Base-by-base conservation (phyloP, 176 grass and related monocot species). In the Tillandsia leiboldiana region DNA sequence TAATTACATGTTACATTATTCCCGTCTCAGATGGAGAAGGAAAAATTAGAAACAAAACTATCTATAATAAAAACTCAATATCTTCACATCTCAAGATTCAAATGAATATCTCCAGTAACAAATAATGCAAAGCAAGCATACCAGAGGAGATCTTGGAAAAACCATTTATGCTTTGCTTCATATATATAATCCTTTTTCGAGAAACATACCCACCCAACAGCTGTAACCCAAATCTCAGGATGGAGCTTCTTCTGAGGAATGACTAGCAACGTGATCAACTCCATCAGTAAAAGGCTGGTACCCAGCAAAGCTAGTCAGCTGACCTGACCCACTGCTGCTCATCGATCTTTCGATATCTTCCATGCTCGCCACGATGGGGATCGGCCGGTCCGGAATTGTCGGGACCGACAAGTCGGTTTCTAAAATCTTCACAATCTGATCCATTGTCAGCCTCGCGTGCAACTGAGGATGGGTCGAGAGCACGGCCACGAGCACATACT, bases 391-490 rank as follows among this genome's bases (percentile, higher is more conserved):
- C 1, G 89, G 92, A 70, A 89, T 81, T 9, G 87, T 65, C 24
- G 50, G 81, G 49, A 80, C 75, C 14, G 65, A 71, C 49, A 77
- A 74, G 81, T 97, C 86, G 0, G 86, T 77, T 75, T 97, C 94
- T 26, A 97, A 67, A 66, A 97, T 93, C 82, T 93, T 92, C 56
- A 93, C 67, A 13, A 81, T 81, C 76, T 97, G 94, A 66, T 97
- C 89, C 94, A 97, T 97, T 53, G 89, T 83, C 22, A 89, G 94
- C 33, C 94, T 84, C 3, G 89, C 94, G 15, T 97, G 86, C 49
- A 93, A 77, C 65, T 97, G 86, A 48, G 89, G 89, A 90, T 97
- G 89, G 14, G 89, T 93, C 50, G 83, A 90, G 29, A 97, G 80
- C 10, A 88, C 86, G 9, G 82, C 86, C 0, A 90, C 72, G 33